A percentile compares a stretch with the other conserved stretches of the same genome.
These are phyloP conservation scores for Phytophthora kernoviae DNA, from an alignment of 352 stramenopile species.

Conservation along the genomic window DNA sequence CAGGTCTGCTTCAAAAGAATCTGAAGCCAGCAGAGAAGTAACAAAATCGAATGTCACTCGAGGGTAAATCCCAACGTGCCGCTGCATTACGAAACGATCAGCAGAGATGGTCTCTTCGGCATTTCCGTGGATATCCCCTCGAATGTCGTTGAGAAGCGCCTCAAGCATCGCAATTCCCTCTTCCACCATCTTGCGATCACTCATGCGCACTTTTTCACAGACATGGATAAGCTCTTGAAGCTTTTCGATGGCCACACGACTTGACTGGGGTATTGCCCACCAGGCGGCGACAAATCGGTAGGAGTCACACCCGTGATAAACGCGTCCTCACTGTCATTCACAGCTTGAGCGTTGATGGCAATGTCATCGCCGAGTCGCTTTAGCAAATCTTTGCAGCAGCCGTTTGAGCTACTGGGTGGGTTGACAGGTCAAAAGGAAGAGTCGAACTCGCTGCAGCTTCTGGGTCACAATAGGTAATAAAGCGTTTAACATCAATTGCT, in stretches of 20 bases:
- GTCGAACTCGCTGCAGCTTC: slow-evolving; percentile 45
- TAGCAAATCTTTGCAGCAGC: slow-evolving; percentile 94
- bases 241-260: slow-evolving; percentile 23
- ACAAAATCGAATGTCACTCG: slow-evolving; percentile 80
- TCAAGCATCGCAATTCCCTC: slow-evolving; percentile 62
- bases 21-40: slow-evolving; percentile 70
- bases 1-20: slow-evolving; percentile 64
- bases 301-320: slow-evolving; percentile 73
- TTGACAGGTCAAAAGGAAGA: slow-evolving; percentile 94
- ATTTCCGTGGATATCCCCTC: slow-evolving; percentile 29
- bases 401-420: slow-evolving; percentile 90
- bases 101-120: slow-evolving; percentile 20
- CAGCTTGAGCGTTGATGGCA: slow-evolving; percentile 72
- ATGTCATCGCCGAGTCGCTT: slow-evolving; percentile 93
- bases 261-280: slow-evolving; percentile 4
- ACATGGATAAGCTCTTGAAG: slow-evolving; percentile 59
- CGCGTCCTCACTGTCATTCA: slow-evolving; percentile 79
- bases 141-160: slow-evolving; percentile 52
- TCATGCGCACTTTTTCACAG: slow-evolving; percentile 52
- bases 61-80: slow-evolving; percentile 63
- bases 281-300: slow-evolving; percentile 35
- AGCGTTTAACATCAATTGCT: slow-evolving; percentile 67
- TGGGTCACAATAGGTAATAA: slow-evolving; percentile 78
- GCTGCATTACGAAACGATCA: slow-evolving; percentile 63
- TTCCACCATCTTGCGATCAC: slow-evolving; percentile 61